phyloP scores from a whole-genome alignment of 805 yeast genomes.

The Teunomyces pallodes region DNA sequence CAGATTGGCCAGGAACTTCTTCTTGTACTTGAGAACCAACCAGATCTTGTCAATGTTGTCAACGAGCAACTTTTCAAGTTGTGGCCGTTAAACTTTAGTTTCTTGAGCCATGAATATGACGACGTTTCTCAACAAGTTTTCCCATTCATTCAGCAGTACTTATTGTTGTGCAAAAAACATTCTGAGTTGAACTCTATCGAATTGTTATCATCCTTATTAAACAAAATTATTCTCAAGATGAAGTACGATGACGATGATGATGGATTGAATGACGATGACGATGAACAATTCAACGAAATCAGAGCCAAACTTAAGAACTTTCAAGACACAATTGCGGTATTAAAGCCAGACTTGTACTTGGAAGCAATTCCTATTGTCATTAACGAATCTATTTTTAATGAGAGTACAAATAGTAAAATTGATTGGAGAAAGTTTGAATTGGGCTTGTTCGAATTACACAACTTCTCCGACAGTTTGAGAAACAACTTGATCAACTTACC shows the following conservation, averaged over 20 bases:
- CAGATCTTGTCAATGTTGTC: slow-evolving; percentile 36
- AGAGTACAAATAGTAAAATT: slow-evolving; percentile 3
- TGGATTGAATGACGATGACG: slow-evolving; percentile 61
- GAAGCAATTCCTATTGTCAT: slow-evolving; percentile 62
- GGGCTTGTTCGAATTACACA: slow-evolving; percentile 78
- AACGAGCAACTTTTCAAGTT: slow-evolving; percentile 22
- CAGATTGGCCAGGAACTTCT: slow-evolving; percentile 74
- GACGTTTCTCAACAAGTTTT: slow-evolving; percentile 83
- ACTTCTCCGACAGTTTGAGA: slow-evolving; percentile 75
- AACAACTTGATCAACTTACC: slow-evolving; percentile 72
- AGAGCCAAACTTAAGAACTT: slow-evolving; percentile 71
- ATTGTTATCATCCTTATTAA: slow-evolving; percentile 60
- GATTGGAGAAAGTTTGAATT: slow-evolving; percentile 86
- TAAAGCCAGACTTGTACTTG: slow-evolving; percentile 58
- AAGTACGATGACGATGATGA: slow-evolving; percentile 75
- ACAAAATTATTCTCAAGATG: slow-evolving; percentile 73
- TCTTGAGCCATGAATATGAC: slow-evolving; percentile 80
- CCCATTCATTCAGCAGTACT: slow-evolving; percentile 72
- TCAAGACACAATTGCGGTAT: slow-evolving; percentile 73
- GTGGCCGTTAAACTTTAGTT: slow-evolving; percentile 64
- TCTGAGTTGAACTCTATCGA: slow-evolving; percentile 37
- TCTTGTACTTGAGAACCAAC: slow-evolving; percentile 55
- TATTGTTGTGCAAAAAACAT: slow-evolving; percentile 64
- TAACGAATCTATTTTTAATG: slow-evolving; percentile 36
- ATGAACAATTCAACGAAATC: slow-evolving; percentile 76